Evolutionary conservation across 139 green algal species (phyloP), one percentile per base, ranked within the genome.

Genomic region (Tetraselmis striata): DNA sequence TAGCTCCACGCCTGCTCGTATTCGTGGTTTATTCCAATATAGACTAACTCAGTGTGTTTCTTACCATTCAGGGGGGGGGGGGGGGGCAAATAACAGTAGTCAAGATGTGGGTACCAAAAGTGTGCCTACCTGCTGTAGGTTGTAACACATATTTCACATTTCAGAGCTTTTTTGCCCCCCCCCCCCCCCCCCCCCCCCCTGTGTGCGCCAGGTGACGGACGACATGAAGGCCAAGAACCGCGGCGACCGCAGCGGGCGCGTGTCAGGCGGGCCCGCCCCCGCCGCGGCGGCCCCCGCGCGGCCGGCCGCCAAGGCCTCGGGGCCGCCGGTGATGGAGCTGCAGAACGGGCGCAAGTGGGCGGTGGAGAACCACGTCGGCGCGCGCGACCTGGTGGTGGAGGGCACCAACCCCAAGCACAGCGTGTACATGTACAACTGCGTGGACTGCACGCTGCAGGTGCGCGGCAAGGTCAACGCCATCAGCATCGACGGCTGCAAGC

Each of bases 161-260:
- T n/a, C n/a, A n/a, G n/a, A n/a, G n/a, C n/a, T n/a, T n/a, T n/a
- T n/a, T n/a, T n/a, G n/a, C n/a, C n/a, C n/a, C n/a, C n/a, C n/a
- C n/a, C n/a, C n/a, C n/a, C n/a, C n/a, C n/a, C n/a, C n/a, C n/a
- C n/a, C n/a, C n/a, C n/a, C n/a, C n/a, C n/a, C n/a, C n/a, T n/a
- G n/a, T n/a, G n/a, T 98, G 77, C 83, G 86, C 23, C 97, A 98
- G 85, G 95, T 98, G 11, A 98, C 95, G 2, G 93, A 91, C 30
- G 94, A 98, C 87, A 98, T 98, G 95, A 98, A 67, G 45, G 93
- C 91, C 23, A 98, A 98, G 89, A 98, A 98, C 84, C 87, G 91
- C 24, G 59, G 88, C 5, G 93, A 97, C 58, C 84, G 92, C 5
- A 88, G 77, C 1, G 93, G 93, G 0, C 32, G 80, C 0, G 93